Evolutionary conservation across 257 asterid genomes (phyloP), one percentile per base, ranked within the genome.

Genomic region (Nicotiana tomentosiformis): DNA sequence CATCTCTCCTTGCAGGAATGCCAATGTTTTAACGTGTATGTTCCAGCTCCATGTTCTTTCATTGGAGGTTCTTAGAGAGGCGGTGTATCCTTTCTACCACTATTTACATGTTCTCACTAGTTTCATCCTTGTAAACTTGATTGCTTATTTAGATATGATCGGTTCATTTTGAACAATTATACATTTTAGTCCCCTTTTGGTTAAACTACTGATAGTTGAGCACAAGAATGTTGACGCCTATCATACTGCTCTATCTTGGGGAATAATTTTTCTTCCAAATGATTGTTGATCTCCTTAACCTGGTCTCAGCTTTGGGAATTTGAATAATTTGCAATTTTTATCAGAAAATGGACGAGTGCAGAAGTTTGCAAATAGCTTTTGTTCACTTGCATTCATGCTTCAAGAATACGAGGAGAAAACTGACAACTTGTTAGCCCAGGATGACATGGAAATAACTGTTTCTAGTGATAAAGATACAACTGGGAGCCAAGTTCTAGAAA

Each of bases 261-360:
- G 64, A 26, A 74, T 49, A 46, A 6, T 46, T 74, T 74, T 74
- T 26, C 15, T 80, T 58, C 53, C 14, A 62, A 77, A 81, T 53
- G 81, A 79, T 39, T 78, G 83, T 7, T 88, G 84, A 70, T 89
- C 85, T 82, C 97, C 91, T 93, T 96, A 89, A 93, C 98, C 70
- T 72, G 85, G 23, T 61, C 81, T 51, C 86, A 96, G 99, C 85
- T 96, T 90, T 87, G 99, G 99, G 68, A 96, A 96, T 91, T 88
- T 92, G 90, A 92, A 88, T 91, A 96, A 96, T 89, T 93, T 96
- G 89, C 98, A 94, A 90, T 96, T 96, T 88, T 90, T 96, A 43
- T 96, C 93, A 60, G 99, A 96, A 92, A 96, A 96, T 87, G 99
- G 99, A 88, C 91, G 99, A 83, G 92, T 94, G 66, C 98, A 94